Conservation (phyloP, 768 basidiomycete species). For the Mrakia frigida region DNA sequence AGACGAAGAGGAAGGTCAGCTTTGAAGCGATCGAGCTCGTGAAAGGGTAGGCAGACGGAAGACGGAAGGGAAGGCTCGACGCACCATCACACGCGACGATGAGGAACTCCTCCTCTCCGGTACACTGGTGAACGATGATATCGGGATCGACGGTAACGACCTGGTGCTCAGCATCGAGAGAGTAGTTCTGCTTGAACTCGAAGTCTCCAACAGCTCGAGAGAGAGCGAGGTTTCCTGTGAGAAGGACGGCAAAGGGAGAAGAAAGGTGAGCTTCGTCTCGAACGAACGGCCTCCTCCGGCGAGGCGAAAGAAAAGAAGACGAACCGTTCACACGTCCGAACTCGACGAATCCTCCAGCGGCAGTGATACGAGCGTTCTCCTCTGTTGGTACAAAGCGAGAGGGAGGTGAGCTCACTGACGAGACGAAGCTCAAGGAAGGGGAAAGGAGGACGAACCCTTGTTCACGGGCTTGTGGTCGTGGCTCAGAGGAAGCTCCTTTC, state of each 20-base stretch:
- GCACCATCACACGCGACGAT: slow-evolving; percentile 95
- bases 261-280: background rate
- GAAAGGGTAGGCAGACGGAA: too few relatives aligned
- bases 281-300: background rate
- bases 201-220: slow-evolving; percentile 96
- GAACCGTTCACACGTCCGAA: slow-evolving; percentile 93
- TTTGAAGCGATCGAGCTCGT: background rate
- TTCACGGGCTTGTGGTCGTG: slow-evolving; percentile 94
- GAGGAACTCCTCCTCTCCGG: slow-evolving; percentile 89
- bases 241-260: background rate
- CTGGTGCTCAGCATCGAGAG: slow-evolving; percentile 76
- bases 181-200: slow-evolving; percentile 92
- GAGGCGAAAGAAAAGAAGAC: slow-evolving; percentile 36
- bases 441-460: slow-evolving; percentile 53
- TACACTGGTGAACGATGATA: slow-evolving; percentile 70
- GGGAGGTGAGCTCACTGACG: slow-evolving; percentile 28
- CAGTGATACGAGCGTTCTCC: slow-evolving; percentile 78
- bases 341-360: slow-evolving; percentile 92
- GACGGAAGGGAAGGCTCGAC: slow-evolving; percentile 35
- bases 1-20: background rate
- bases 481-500: slow-evolving; percentile 80
- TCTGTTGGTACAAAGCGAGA: slow-evolving; percentile 43
- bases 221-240: slow-evolving; percentile 82
- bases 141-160: slow-evolving; percentile 95
- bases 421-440: background rate